These are phyloP conservation scores for Schizophyllum amplum DNA, from an alignment of 1,284 basidiomycete genomes.

Conservation along the genomic window DNA sequence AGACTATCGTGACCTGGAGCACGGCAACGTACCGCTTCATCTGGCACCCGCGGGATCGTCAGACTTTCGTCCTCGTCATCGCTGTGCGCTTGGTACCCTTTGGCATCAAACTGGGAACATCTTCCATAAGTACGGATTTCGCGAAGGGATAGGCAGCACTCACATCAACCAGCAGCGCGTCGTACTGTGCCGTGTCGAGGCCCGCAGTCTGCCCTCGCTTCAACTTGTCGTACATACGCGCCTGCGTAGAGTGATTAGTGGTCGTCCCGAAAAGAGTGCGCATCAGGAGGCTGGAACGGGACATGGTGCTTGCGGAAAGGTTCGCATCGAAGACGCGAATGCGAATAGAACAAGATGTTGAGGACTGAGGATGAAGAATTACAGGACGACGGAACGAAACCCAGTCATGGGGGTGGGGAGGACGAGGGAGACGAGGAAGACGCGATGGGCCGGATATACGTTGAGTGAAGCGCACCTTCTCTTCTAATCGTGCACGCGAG, in stretches of 20 bases:
- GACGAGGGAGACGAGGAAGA: too few species aligned
- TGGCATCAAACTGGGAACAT: constrained; percentile 61
- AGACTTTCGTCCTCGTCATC: constrained; percentile 70
- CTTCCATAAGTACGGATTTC: constrained; percentile 1
- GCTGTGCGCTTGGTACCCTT: constrained; percentile 57
- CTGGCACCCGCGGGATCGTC: constrained; percentile 41
- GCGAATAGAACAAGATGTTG: too few species aligned
- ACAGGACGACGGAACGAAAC: too few species aligned
- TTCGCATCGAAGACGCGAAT: too few species aligned
- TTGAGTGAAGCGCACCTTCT: constrained; percentile 49
- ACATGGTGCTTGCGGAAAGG: background rate
- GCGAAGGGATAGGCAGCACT: constrained; percentile 21
- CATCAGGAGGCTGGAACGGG: background rate
- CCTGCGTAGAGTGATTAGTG: constrained; percentile 14
- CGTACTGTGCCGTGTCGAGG: constrained; percentile 69
- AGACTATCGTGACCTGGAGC: background rate
- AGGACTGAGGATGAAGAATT: too few species aligned
- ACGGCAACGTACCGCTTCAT: constrained; percentile 27
- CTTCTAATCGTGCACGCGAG: constrained; percentile 60
- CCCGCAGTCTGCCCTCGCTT: constrained; percentile 76
- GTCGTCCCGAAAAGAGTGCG: background rate
- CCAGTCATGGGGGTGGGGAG: too few species aligned
- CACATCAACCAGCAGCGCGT: constrained; percentile 78
- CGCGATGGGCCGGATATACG: too few species aligned
- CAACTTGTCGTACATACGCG: constrained; percentile 76